These are phyloP conservation scores for Periconia digitata DNA, from an alignment of 2,329 filamentous ascomycete genomes.

Conservation along the genomic window DNA sequence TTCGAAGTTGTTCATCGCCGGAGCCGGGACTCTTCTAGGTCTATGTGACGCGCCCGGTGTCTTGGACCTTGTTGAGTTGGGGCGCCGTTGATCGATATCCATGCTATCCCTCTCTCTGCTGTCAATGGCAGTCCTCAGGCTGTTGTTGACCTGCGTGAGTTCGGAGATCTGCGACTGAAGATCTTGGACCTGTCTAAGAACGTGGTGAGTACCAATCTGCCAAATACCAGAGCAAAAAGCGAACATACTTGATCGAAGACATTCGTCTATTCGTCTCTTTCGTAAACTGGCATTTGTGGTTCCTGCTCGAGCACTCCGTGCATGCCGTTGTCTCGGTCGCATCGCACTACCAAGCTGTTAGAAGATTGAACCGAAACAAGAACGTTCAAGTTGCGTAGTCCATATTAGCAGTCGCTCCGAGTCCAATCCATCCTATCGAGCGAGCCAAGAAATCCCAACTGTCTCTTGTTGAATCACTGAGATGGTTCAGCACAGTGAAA, in stretches of 20 bases:
- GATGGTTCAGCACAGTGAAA: not conserved
- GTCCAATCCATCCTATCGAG: not conserved
- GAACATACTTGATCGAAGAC: conserved; percentile 87
- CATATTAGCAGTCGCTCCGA: not conserved
- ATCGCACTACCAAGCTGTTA: conserved; percentile 67
- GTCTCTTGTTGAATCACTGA: not conserved
- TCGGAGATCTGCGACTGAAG: conserved; percentile 86
- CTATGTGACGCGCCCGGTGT: conserved; percentile 10
- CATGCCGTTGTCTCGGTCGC: conserved; percentile 95
- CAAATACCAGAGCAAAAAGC: not conserved
- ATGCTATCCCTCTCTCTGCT: conserved; percentile 47
- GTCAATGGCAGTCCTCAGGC: conserved; percentile 58
- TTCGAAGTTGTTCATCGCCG: conserved; percentile 68
- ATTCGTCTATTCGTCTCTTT: conserved; percentile 98
- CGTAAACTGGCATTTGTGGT: conserved; percentile 97
- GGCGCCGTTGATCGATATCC: conserved; percentile 42
- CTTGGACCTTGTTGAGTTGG: conserved; percentile 46
- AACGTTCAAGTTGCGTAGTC: not conserved
- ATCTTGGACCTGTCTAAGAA: conserved; percentile 81
- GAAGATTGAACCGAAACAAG: not conserved
- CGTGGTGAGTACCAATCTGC: conserved; percentile 9
- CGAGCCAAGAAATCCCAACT: not conserved
- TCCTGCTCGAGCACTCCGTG: conserved; percentile 94
- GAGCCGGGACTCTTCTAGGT: conserved; percentile 58
- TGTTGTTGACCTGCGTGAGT: conserved; percentile 76